Conservation (phyloP, 176 grass and related monocot genomes). For the Ensete glaucum region DNA sequence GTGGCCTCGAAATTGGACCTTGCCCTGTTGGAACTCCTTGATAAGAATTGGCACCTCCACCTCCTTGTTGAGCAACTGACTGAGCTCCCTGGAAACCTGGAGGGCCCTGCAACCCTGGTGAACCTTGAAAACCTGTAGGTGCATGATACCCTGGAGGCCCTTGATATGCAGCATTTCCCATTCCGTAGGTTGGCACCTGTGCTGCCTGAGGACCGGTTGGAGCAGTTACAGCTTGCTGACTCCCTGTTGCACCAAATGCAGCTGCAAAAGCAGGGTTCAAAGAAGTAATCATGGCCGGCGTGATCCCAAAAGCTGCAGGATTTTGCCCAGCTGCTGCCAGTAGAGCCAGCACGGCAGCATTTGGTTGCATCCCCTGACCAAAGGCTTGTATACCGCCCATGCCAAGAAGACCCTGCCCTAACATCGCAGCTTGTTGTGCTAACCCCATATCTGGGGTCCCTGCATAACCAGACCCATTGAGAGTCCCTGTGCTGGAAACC, state of each 20-base stretch:
- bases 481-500: constrained; percentile 32
- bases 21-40: constrained; percentile 45
- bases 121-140: constrained; percentile 63
- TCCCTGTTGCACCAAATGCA: constrained; percentile 50
- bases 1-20: constrained; percentile 44
- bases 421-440: constrained; percentile 53
- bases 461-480: constrained; percentile 29
- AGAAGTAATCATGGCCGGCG: constrained; percentile 72
- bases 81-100: constrained; percentile 28
- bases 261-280: constrained; percentile 75
- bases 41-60: constrained; percentile 37
- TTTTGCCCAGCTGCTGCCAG: constrained; percentile 93
- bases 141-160: constrained; percentile 36
- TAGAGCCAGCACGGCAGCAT: constrained; percentile 83
- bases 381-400: constrained; percentile 59
- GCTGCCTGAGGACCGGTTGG: constrained; percentile 26
- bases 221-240: constrained; percentile 29
- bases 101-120: constrained; percentile 75
- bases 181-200: constrained; percentile 49
- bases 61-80: constrained; percentile 32
- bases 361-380: constrained; percentile 50
- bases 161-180: constrained; percentile 33
- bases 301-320: constrained; percentile 42
- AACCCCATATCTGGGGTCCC: constrained; percentile 39
- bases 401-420: constrained; percentile 27